A percentile compares a stretch with the other conserved stretches of the same genome.
Evolutionary conservation across 257 asterid species (phyloP).

Genomic region (Capsicum pubescens): DNA sequence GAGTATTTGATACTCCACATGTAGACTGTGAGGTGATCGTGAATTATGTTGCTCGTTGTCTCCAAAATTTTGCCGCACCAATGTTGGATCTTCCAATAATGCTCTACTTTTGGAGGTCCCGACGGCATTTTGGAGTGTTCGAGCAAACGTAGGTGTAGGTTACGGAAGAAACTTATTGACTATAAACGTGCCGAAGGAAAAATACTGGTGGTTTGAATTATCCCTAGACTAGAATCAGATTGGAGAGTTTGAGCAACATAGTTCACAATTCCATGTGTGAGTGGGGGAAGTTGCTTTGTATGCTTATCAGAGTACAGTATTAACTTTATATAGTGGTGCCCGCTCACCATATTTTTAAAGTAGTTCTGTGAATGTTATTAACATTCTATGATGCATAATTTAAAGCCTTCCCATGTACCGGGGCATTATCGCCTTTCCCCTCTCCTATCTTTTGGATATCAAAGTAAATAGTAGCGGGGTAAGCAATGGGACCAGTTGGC

Average conservation of each 20-base stretch:
- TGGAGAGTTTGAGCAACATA: too few species aligned
- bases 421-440: not conserved
- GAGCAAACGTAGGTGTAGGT: not conserved
- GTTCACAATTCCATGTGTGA: not conserved
- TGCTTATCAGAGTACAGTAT: not conserved
- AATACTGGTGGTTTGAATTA: not conserved
- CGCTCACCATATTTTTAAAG: too few species aligned
- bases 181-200: not conserved
- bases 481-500: not conserved
- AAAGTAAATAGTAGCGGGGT: too few species aligned
- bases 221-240: not conserved
- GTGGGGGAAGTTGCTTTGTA: not conserved
- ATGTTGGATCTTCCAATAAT: not conserved
- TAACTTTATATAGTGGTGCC: too few species aligned
- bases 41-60: not conserved
- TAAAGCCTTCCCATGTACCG: not conserved
- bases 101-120: not conserved
- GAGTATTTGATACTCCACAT: too few species aligned
- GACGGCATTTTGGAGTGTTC: not conserved
- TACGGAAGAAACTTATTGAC: not conserved
- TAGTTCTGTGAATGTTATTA: not conserved
- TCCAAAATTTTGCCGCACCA: not conserved
- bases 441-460: not conserved
- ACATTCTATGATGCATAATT: not conserved
- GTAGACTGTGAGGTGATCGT: not conserved